These are phyloP conservation scores for Stephania japonica DNA, from an alignment of 164 flowering plant species.

Conservation along the genomic window DNA sequence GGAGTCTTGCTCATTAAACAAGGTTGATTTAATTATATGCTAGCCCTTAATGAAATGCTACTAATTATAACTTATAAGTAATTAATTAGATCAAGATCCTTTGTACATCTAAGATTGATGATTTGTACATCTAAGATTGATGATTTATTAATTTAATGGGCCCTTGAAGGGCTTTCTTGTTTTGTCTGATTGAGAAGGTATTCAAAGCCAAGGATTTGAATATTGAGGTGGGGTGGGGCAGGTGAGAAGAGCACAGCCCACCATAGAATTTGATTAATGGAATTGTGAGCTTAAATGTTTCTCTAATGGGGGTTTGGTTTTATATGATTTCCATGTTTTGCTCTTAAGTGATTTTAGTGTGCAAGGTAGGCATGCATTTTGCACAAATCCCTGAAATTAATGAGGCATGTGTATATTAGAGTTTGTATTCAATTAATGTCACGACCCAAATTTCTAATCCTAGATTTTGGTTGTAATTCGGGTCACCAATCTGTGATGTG, in stretches of 20 bases:
- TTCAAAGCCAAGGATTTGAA: neutral
- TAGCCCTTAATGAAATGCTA: too few species aligned
- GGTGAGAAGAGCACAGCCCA: slow-evolving; percentile 18
- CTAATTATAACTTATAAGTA: too few species aligned
- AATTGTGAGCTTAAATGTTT: neutral
- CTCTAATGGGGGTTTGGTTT: slow-evolving; percentile 16
- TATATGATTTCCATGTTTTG: slow-evolving; percentile 20
- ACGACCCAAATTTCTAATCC: too few species aligned
- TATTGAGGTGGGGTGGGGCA: slow-evolving; percentile 17
- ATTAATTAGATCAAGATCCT: too few species aligned
- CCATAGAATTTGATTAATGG: slow-evolving; percentile 3
- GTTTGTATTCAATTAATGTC: too few species aligned
- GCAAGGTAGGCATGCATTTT: slow-evolving; percentile 5
- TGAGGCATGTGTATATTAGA: neutral
- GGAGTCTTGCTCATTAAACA: too few species aligned
- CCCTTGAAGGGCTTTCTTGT: neutral
- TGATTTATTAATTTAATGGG: neutral
- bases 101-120: too few species aligned
- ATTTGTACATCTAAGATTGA: too few species aligned
- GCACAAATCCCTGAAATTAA: slow-evolving; percentile 12
- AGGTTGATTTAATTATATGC: too few species aligned
- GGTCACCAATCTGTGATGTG: too few species aligned
- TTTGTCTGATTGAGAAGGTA: neutral
- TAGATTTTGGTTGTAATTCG: too few species aligned
- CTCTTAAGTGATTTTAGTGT: slow-evolving; percentile 14